Percentiles rank a stretch among this genome's conserved stretches.
Conservation (phyloP, 805 yeast genomes). For the Maudiozyma bulderi region DNA sequence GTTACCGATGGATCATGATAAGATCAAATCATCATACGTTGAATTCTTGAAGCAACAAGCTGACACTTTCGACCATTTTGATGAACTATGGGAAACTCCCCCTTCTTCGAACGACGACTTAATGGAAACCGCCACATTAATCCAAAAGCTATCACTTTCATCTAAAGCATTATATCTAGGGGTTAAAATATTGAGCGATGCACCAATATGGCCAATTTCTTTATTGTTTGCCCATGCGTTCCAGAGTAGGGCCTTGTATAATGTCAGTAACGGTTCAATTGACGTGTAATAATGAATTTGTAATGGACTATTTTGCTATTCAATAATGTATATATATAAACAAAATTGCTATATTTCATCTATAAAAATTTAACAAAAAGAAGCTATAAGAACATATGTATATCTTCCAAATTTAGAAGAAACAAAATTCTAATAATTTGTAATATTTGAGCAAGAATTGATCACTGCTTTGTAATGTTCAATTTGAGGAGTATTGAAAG, state of each 20-base stretch:
- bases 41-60: conserved; percentile 51
- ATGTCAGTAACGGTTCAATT: conserved; percentile 9
- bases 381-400: not conserved
- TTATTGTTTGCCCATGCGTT: conserved; percentile 71
- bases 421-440: not conserved
- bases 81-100: conserved; percentile 24
- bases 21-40: conserved; percentile 38
- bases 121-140: conserved; percentile 38
- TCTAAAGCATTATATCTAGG: conserved; percentile 57
- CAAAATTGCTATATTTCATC: not conserved
- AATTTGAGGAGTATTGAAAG: too few relatives aligned
- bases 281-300: not conserved
- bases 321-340: not conserved
- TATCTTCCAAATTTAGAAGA: not conserved
- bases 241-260: conserved; percentile 48
- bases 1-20: conserved; percentile 39
- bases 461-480: too few relatives aligned
- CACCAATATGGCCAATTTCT: conserved; percentile 81
- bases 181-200: conserved; percentile 69
- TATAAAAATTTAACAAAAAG: not conserved
- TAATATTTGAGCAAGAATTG: not conserved
- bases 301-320: not conserved
- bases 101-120: conserved; percentile 30
- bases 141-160: conserved; percentile 42
- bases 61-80: conserved; percentile 37